These are phyloP conservation scores for Xylariales sp. DNA, from an alignment of 2,329 filamentous ascomycete species.

Conservation along the genomic window DNA sequence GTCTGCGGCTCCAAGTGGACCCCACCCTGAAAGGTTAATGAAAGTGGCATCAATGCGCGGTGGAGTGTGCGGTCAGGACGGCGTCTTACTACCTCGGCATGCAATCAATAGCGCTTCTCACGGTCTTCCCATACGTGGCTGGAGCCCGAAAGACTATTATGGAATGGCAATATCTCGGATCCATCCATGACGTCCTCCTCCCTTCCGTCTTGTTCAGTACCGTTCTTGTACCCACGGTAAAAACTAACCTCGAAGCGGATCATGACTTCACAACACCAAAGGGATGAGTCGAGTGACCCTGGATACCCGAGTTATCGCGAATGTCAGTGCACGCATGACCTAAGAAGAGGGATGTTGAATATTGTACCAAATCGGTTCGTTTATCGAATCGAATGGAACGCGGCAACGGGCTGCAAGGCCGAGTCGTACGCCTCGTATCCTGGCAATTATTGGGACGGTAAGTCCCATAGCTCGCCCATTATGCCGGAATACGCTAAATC, in stretches of 20 bases:
- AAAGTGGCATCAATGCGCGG: slow-evolving; percentile 1
- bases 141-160: neutral
- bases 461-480: slow-evolving; percentile 13
- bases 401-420: neutral
- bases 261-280: no score
- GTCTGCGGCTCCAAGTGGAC: slow-evolving; percentile 8
- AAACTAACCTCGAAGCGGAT: no score
- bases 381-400: neutral
- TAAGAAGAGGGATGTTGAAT: neutral
- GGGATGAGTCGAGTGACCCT: no score
- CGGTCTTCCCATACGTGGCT: no score
- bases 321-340: no score
- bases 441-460: slow-evolving; percentile 9
- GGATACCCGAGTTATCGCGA: no score
- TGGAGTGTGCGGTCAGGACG: neutral
- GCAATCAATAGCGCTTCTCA: no score
- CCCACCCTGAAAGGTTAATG: neutral
- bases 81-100: no score
- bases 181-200: no score
- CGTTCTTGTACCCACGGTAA: no score
- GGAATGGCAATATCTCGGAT: neutral
- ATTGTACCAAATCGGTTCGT: neutral
- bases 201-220: no score
- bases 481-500: slow-evolving; percentile 13
- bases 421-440: slow-evolving; percentile 1